Evolutionary conservation across 2,329 filamentous ascomycete genomes (phyloP).

Genomic region (Botryotinia calthae): DNA sequence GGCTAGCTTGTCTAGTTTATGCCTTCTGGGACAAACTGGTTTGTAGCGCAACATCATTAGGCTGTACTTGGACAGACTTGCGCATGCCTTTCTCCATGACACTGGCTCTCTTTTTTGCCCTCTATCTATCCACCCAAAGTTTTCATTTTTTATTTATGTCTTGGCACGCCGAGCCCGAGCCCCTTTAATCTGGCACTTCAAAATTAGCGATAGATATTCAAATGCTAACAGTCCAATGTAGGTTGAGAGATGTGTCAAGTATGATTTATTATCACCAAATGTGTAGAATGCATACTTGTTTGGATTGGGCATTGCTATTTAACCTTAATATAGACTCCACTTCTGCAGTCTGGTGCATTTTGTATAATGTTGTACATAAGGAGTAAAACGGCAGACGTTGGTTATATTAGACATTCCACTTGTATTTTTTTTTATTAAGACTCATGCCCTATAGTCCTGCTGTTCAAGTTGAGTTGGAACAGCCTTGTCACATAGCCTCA

Average conservation of each 20-base stretch:
- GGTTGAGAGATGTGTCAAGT: conserved; percentile 26
- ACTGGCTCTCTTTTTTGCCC: neutral
- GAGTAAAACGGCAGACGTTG: conserved; percentile 1
- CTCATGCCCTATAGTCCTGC: neutral
- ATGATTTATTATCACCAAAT: conserved; percentile 26
- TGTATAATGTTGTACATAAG: conserved; percentile 6
- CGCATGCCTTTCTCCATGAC: neutral
- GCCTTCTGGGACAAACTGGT: neutral
- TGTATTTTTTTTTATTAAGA: neutral
- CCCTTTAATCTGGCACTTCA: neutral
- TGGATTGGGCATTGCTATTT: neutral
- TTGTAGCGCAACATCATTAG: neutral
- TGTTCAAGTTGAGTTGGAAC: neutral
- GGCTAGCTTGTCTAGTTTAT: neutral
- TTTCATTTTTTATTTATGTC: neutral
- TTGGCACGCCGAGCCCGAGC: neutral
- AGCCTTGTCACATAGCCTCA: neutral
- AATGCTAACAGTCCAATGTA: conserved; percentile 8
- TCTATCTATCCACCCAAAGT: neutral
- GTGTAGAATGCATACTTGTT: conserved; percentile 18
- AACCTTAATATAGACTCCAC: neutral
- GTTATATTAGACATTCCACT: neutral
- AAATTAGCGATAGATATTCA: neutral
- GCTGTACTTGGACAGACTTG: neutral
- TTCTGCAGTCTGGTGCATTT: neutral